Base-by-base conservation (phyloP, 805 yeast species). In the Soucietia sequanensis region DNA sequence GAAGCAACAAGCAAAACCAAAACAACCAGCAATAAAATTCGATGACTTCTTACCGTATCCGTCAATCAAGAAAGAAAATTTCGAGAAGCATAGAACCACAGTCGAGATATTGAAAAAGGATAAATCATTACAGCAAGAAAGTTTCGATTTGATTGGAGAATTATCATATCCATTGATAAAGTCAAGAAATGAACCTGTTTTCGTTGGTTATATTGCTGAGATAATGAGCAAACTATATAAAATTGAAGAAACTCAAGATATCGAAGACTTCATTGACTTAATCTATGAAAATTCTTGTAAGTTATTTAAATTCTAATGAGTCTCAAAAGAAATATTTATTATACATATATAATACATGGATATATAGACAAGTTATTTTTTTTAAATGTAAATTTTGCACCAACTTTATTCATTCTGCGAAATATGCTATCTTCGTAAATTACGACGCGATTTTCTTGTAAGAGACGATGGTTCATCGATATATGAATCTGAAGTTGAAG, bases 171-270 rank as follows among this genome's bases (percentile, higher is more conserved):
- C 81, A 3, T 44, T 87, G 68, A 75, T 93, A 27, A 84, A 84
- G 44, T 82, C 91, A 0, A 72, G 99, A 52, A 89, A 93, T 56
- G 99, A 93, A 58, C 99, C 99, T 0, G 89, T 95, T 33, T 73
- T 78, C 28, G 78, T 93, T 35, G 87, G 88, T 3, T 77, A 79
- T 37, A 89, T 89, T 0, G 97, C 95, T 1, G 77, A 62, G 37
- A 54, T 67, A 18, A 45, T 68, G 54, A 52, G 65, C 22, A 47
- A 42, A 21, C 38, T 68, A 15, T 58, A 65, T 37, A 62, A 57
- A 0, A 34, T 62, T 5, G 43, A 42, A 13, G 52, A 47, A 2
- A 60, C 54, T 4, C 31, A 44, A 20, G 65, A 66, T 24, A 45
- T 60, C 6, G 58, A 56, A 31, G 36, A 49, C 1, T 62, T 66